Evolutionary conservation across 2,329 filamentous ascomycete genomes (phyloP).

Genomic region (Escovopsis sp.): DNA sequence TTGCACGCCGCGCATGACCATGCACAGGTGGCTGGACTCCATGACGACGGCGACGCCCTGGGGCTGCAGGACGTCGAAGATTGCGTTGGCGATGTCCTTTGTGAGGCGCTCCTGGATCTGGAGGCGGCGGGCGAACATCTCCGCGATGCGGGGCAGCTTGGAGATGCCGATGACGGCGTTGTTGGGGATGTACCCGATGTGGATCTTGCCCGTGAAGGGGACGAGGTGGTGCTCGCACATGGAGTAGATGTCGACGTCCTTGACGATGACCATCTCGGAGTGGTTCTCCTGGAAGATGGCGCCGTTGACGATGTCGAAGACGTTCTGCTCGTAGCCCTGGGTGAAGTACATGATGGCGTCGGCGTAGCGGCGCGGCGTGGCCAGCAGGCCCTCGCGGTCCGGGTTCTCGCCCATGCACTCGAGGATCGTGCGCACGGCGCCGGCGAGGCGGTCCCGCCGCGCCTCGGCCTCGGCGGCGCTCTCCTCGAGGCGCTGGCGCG

Average conservation of each 20-base stretch:
- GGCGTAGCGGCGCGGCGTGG: slow-evolving; percentile 73
- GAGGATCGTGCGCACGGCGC: slow-evolving; percentile 49
- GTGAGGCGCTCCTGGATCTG: slow-evolving; percentile 96
- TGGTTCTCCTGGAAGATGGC: slow-evolving; percentile 95
- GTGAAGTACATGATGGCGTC: slow-evolving; percentile 95
- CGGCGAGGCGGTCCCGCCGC: slow-evolving; percentile 43
- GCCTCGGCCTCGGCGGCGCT: slow-evolving; percentile 26
- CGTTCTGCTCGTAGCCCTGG: slow-evolving; percentile 91
- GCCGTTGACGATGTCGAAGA: slow-evolving; percentile 78
- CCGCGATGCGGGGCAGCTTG: slow-evolving; percentile 87
- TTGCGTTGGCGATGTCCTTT: slow-evolving; percentile 86
- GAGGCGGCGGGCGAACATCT: slow-evolving; percentile 87
- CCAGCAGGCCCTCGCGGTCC: slow-evolving; percentile 47
- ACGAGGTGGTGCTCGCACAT: slow-evolving; percentile 96
- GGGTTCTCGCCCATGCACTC: slow-evolving; percentile 58
- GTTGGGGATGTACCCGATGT: slow-evolving; percentile 93
- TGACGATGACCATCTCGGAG: slow-evolving; percentile 94
- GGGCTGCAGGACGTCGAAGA: slow-evolving; percentile 84
- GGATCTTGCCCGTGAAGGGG: slow-evolving; percentile 97
- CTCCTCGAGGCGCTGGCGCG: slow-evolving; percentile 47
- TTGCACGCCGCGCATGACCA: slow-evolving; percentile 97
- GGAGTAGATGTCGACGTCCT: slow-evolving; percentile 90
- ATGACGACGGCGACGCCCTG: slow-evolving; percentile 95
- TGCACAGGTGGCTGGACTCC: slow-evolving; percentile 92
- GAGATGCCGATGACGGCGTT: slow-evolving; percentile 87